Conservation (phyloP, 345 rosid genomes). For the Viola odorata region DNA sequence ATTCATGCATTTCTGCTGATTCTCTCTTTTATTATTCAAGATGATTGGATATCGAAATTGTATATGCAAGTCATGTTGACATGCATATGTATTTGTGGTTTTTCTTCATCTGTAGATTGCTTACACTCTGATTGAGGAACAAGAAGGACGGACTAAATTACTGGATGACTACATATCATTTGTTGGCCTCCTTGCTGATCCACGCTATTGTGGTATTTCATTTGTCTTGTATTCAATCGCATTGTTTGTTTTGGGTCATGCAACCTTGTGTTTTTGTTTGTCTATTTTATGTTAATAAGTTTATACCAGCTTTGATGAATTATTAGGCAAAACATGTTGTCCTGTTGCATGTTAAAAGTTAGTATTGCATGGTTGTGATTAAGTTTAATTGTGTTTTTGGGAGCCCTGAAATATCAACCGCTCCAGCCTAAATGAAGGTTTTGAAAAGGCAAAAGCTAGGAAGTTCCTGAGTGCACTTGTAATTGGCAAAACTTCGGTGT, state of each 20-base stretch:
- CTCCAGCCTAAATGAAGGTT: no score
- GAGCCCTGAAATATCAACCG: no score
- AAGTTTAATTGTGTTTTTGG: no score
- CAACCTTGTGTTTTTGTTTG: conserved; percentile 14
- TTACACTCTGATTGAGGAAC: conserved; percentile 79
- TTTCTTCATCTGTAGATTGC: conserved; percentile 55
- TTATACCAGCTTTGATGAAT: no score
- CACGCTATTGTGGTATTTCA: conserved; percentile 86
- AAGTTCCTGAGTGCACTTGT: no score
- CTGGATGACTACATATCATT: conserved; percentile 82
- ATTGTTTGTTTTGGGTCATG: conserved; percentile 14
- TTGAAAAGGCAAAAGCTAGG: no score
- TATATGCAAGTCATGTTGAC: background rate
- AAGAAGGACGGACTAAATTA: conserved; percentile 62
- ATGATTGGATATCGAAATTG: background rate
- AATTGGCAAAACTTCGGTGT: no score
- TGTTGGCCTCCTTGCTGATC: conserved; percentile 94
- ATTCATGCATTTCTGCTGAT: conserved; percentile 5
- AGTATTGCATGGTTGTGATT: background rate
- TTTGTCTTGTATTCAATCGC: conserved; percentile 31
- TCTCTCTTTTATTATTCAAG: background rate
- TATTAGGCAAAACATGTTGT: background rate
- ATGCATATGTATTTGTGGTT: background rate
- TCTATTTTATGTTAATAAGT: background rate
- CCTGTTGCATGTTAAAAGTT: background rate